Evolutionary conservation across 192 early-diverging fungal genomes (phyloP), one percentile per base, ranked within the genome.

Genomic region (Coemansia sp.): DNA sequence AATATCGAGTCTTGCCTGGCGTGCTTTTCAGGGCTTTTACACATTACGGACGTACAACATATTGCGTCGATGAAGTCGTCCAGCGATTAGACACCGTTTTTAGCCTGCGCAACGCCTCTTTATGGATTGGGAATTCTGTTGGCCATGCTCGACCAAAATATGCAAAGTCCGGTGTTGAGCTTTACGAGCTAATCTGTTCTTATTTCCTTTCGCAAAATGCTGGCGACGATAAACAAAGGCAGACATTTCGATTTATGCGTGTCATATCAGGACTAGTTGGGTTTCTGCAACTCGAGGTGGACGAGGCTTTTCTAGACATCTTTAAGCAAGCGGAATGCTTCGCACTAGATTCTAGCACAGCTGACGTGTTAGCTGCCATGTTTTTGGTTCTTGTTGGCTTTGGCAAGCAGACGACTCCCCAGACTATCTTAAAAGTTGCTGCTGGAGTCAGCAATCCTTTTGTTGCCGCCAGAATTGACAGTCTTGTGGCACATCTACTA

Each of bases 351-450:
- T 23, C 37, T 6, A 40, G 42, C 16, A 26, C 52, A 0, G 62
- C 58, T 11, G 63, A 59, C 18, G 40, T 64, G 7, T 81, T 70
- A 7, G 70, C 65, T 10, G 70, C 74, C 9, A 47, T 81, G 61
- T 32, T 73, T 37, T 12, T 81, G 49, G 72, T 65, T 3, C 42
- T 81, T 53, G 67, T 70, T n/a, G 79, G 74, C 21, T 76, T 70
- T 49, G 62, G 67, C 12, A n/a, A 64, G 5, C 67, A 62, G n/a
- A 43, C 26, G 6, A 59, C 64, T 5, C 61, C 64, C 3, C 60
- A 68, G n/a, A 41, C 64, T 40, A 76, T 56, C 12, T 48, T 72
- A 9, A 16, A 64, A 3, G 53, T 64, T n/a, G 41, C 71, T 37
- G 21, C 49, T 9, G 56, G 23, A n/a, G 18, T 59, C 16, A 16